Conservation (phyloP, 257 asterid genomes). For the Cinchona pubescens region DNA sequence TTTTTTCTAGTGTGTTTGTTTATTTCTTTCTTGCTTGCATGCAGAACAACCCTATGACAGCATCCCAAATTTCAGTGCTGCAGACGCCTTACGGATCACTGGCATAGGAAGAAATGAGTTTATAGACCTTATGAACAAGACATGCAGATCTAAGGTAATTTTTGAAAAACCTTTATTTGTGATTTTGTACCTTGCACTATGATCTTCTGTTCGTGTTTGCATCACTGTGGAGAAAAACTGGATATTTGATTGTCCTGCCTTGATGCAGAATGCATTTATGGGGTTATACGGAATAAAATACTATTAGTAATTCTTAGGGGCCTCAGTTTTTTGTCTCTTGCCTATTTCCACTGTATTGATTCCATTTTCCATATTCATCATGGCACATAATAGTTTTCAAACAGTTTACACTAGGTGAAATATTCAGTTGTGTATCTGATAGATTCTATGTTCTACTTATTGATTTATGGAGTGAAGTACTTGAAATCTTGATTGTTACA, state of each 20-base stretch:
- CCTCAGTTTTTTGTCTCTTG: not conserved
- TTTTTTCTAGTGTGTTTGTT: not conserved
- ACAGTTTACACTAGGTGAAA: not conserved
- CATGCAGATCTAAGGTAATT: conserved; percentile 99
- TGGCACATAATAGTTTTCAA: not conserved
- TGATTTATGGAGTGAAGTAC: not conserved
- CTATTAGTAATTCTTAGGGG: not conserved
- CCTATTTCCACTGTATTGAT: not conserved
- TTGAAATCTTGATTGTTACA: not conserved
- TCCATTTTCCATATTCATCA: not conserved
- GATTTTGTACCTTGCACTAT: not conserved
- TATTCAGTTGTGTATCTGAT: not conserved
- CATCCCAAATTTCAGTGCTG: conserved; percentile 98
- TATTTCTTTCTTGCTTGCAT: conserved; percentile 20
- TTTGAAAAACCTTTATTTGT: conserved; percentile 21
- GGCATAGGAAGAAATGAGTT: conserved; percentile 99
- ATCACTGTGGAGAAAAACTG: not conserved
- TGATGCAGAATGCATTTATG: not conserved
- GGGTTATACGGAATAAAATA: not conserved
- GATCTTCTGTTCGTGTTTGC: not conserved
- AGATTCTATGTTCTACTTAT: not conserved
- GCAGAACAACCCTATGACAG: conserved; percentile 99
- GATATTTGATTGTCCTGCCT: not conserved
- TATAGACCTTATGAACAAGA: conserved; percentile 97
- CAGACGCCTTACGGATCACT: conserved; percentile 91